Conservation (phyloP, 2,329 filamentous ascomycete species). For the Aspergillus fructus region DNA sequence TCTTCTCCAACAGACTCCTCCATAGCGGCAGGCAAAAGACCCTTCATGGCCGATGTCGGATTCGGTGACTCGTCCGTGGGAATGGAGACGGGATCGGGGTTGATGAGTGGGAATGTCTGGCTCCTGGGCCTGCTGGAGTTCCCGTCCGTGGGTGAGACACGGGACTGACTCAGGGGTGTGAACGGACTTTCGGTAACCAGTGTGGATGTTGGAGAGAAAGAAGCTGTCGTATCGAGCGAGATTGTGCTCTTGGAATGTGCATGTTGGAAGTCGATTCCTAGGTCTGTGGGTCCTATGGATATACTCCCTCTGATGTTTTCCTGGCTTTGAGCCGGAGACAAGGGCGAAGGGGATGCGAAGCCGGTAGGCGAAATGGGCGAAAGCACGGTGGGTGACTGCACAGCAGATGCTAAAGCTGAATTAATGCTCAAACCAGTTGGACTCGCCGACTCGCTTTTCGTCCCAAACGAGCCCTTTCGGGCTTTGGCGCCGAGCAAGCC, state of each 20-base stretch:
- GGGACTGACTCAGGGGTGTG: constrained; percentile 53
- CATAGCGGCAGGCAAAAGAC: constrained; percentile 40
- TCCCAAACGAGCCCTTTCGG: constrained; percentile 51
- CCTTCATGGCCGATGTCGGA: constrained; percentile 51
- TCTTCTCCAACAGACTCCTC: constrained; percentile 53
- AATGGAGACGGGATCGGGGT: constrained; percentile 52
- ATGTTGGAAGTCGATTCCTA: constrained; percentile 60
- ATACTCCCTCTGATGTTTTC: constrained; percentile 65
- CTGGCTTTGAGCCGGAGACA: constrained; percentile 68
- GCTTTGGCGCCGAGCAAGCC: constrained; percentile 56
- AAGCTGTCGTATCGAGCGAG: constrained; percentile 64
- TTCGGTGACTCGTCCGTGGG: constrained; percentile 52
- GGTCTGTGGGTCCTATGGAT: constrained; percentile 60
- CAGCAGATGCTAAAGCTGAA: constrained; percentile 55
- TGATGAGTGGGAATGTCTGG: constrained; percentile 76
- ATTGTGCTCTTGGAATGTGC: constrained; percentile 66
- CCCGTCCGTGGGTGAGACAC: constrained; percentile 46
- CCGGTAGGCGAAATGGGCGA: constrained; percentile 73
- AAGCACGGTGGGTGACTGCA: constrained; percentile 63
- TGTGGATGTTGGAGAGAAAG: constrained; percentile 72
- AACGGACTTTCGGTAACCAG: constrained; percentile 80
- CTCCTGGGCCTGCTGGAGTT: constrained; percentile 76
- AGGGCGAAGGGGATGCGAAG: constrained; percentile 65
- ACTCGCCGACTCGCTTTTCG: constrained; percentile 67
- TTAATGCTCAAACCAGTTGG: constrained; percentile 56